Base-by-base conservation (phyloP, 139 green algal genomes). In the Ulvella scutata region DNA sequence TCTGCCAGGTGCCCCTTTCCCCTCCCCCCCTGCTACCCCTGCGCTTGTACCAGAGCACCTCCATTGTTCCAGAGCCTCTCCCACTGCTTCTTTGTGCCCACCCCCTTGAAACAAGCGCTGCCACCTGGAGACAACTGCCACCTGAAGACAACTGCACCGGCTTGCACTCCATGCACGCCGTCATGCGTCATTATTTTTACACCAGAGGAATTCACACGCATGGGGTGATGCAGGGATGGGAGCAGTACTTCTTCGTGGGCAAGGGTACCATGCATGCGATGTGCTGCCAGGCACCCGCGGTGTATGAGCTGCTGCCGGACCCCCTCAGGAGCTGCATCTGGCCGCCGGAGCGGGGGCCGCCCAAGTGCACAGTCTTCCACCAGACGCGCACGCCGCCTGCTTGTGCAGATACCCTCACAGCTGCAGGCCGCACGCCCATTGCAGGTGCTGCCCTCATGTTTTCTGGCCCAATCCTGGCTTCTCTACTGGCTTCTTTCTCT, bases 291-390 rank as follows among this genome's bases (percentile, higher is more conserved):
- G 37, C 34, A 4, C 78, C 78, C 2, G 20, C 74, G 29, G 44
- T 82, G 7, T 82, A 40, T 35, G 78, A 82, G 78, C 62, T 82
- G 62, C 78, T 82, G 74, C 78, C 78, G 17, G 51, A 67, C 51
- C 51, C 51, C 13, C 6, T 26, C 51, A n/a, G 20, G 13, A 10
- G n/a, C n/a, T n/a, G 33, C 9, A 26, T 67, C n/a, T 67, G 51
- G 51, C 51, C 51, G n/a, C 51, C 33, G 13, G 51, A 67, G n/a
- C 51, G 51, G 51, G n/a, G 20, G 13, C 51, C 51, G 51, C 51
- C 51, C n/a, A n/a, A 29, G 51, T 67, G 51, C 51, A 9, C 31
- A n/a, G 51, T 67, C 13, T 67, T 67, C 51, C 51, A 26, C 13
- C 9, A 29, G 13, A 26, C 31, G 13, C 51, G 51, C 51, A 10